These are phyloP conservation scores for Pichia sporocuriosa DNA, from an alignment of 805 yeast genomes.

Conservation along the genomic window DNA sequence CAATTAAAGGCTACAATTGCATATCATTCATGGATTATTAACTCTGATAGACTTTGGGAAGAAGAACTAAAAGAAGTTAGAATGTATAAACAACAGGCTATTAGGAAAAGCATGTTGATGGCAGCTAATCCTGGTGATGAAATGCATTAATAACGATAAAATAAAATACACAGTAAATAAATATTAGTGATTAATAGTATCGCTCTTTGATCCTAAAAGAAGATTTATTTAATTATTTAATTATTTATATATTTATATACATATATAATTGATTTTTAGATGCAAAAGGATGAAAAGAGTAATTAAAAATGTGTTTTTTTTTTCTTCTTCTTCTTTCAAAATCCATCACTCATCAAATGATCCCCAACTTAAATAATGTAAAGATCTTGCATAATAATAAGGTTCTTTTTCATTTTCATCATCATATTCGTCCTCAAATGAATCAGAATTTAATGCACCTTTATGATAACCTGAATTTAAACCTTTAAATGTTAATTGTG, in stretches of 20 bases:
- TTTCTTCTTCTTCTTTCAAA: too few relatives aligned
- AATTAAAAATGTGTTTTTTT: too few relatives aligned
- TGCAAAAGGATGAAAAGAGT: too few relatives aligned
- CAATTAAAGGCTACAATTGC: slow-evolving; percentile 9
- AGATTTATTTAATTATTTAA: not conserved
- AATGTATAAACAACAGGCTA: not conserved
- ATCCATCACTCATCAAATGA: slow-evolving; percentile 3
- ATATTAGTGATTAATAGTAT: too few relatives aligned
- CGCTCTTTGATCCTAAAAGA: not conserved
- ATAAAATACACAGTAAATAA: too few relatives aligned
- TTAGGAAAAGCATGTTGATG: not conserved
- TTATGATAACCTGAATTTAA: slow-evolving; percentile 11
- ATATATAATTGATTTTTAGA: too few relatives aligned
- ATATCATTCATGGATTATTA: slow-evolving; percentile 9
- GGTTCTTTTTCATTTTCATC: slow-evolving; percentile 24
- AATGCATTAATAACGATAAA: too few relatives aligned
- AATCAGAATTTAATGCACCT: slow-evolving; percentile 11
- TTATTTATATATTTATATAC: too few relatives aligned
- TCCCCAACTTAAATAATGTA: slow-evolving; percentile 24
- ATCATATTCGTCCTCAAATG: slow-evolving; percentile 23
- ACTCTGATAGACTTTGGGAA: slow-evolving; percentile 12
- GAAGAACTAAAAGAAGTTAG: slow-evolving; percentile 10
- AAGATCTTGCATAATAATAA: slow-evolving; percentile 27
- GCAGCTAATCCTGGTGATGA: not conserved
- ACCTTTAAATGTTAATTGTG: slow-evolving; percentile 26